These are phyloP conservation scores for Pneumocystis oryctolagi DNA, from an alignment of 1,139 yeast genomes.

Conservation along the genomic window DNA sequence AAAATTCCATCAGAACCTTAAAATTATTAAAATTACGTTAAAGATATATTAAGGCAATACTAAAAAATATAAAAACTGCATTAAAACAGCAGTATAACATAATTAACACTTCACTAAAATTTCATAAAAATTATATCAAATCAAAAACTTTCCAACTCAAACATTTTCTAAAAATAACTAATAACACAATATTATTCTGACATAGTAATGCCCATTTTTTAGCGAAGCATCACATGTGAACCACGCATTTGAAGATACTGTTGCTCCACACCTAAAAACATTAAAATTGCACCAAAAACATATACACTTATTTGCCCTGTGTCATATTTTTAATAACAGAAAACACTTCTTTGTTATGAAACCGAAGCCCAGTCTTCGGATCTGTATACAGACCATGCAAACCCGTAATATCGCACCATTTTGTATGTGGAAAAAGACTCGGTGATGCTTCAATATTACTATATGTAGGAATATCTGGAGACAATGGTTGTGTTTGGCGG, in stretches of 20 bases:
- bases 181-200: too few species aligned
- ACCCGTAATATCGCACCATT: slow-evolving; percentile 91
- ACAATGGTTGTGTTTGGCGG: slow-evolving; percentile 1
- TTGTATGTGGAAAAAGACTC: slow-evolving; percentile 60
- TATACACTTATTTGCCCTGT: background rate
- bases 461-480: slow-evolving; percentile 28
- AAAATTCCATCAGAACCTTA: background rate
- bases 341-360: slow-evolving; percentile 71
- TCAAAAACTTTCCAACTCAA: too few species aligned
- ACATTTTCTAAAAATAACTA: background rate
- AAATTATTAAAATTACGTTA: background rate
- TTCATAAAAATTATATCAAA: too few species aligned
- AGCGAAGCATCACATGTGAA: background rate
- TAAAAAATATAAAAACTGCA: background rate
- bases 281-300: background rate
- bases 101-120: too few species aligned
- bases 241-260: background rate
- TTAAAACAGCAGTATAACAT: background rate
- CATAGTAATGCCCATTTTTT: background rate
- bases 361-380: slow-evolving; percentile 64
- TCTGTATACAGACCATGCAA: slow-evolving; percentile 61
- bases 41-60: background rate
- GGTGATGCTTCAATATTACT: slow-evolving; percentile 74
- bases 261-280: background rate
- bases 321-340: slow-evolving; percentile 57